Evolutionary conservation across 1,139 yeast species (phyloP).

Genomic region (Lodderomyces theae): DNA sequence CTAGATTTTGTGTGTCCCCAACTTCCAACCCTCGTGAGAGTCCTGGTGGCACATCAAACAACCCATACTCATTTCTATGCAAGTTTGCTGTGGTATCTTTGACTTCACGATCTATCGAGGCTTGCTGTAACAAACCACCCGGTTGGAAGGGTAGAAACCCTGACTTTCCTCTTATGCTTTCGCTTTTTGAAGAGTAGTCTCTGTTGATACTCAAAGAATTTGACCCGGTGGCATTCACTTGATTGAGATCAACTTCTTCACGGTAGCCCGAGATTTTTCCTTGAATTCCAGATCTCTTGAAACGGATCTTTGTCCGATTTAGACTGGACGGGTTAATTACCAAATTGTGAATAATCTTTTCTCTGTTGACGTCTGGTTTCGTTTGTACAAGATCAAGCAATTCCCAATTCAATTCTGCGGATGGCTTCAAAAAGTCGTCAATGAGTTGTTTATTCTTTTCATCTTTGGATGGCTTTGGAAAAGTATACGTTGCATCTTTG

Average conservation of each 20-base stretch:
- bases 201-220: constrained; percentile 72
- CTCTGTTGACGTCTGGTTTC: constrained; percentile 35
- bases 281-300: constrained; percentile 69
- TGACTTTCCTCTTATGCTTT: constrained; percentile 66
- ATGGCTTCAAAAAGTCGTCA: constrained; percentile 42
- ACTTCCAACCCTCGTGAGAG: constrained; percentile 64
- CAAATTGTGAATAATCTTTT: constrained; percentile 38
- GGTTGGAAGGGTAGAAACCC: constrained; percentile 88
- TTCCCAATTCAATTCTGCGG: constrained; percentile 56
- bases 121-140: constrained; percentile 65
- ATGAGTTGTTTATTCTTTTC: constrained; percentile 10
- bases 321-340: constrained; percentile 51
- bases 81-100: constrained; percentile 40
- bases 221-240: constrained; percentile 47
- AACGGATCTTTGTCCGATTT: constrained; percentile 55
- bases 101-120: constrained; percentile 21
- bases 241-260: constrained; percentile 57
- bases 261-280: constrained; percentile 64
- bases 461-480: constrained; percentile 7
- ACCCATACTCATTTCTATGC: constrained; percentile 69
- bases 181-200: constrained; percentile 60
- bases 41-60: constrained; percentile 84
- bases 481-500: constrained; percentile 8
- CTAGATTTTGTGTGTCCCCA: constrained; percentile 14
- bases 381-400: constrained; percentile 52